phyloP scores from a whole-genome alignment of 2,329 filamentous ascomycete genomes.

The Diplodia sapinea region DNA sequence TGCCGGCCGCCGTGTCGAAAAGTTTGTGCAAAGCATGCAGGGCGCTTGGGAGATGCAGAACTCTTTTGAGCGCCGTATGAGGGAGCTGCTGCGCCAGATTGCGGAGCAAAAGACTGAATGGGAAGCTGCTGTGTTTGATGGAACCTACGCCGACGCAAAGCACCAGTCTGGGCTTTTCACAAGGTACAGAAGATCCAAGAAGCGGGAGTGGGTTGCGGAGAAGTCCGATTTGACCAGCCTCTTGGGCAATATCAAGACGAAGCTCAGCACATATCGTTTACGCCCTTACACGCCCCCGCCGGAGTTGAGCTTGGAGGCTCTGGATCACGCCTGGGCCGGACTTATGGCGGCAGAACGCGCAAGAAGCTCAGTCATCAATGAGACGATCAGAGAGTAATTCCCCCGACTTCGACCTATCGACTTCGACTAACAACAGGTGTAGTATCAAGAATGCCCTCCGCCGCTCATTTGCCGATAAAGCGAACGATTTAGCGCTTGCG shows the following conservation, averaged over 20 bases:
- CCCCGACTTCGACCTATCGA: neutral
- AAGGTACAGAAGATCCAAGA: constrained; percentile 87
- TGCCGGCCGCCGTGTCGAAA: constrained; percentile 92
- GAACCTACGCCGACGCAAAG: constrained; percentile 92
- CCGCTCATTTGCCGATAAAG: constrained; percentile 94
- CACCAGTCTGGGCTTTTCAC: constrained; percentile 81
- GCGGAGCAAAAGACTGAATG: constrained; percentile 74
- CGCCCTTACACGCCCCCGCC: constrained; percentile 88
- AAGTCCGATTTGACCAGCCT: constrained; percentile 94
- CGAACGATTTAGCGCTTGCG: constrained; percentile 95
- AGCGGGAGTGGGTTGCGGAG: constrained; percentile 95
- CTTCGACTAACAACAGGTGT: constrained; percentile 39
- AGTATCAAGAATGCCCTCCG: constrained; percentile 95
- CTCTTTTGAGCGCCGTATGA: constrained; percentile 90
- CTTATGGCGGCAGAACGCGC: constrained; percentile 84
- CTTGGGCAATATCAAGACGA: constrained; percentile 98
- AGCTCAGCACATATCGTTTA: constrained; percentile 91
- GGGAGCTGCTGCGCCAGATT: constrained; percentile 77
- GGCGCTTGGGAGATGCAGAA: constrained; percentile 99
- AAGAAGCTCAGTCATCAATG: constrained; percentile 92
- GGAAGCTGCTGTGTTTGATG: constrained; percentile 82
- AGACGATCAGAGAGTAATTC: constrained; percentile 88
- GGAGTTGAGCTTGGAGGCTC: constrained; percentile 78
- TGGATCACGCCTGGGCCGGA: constrained; percentile 81
- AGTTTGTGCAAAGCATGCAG: constrained; percentile 98